A percentile compares a stretch with the other conserved stretches of the same genome.
phyloP scores from a whole-genome alignment of 2,329 filamentous ascomycete genomes.

The Tolypocladium ovalisporum region DNA sequence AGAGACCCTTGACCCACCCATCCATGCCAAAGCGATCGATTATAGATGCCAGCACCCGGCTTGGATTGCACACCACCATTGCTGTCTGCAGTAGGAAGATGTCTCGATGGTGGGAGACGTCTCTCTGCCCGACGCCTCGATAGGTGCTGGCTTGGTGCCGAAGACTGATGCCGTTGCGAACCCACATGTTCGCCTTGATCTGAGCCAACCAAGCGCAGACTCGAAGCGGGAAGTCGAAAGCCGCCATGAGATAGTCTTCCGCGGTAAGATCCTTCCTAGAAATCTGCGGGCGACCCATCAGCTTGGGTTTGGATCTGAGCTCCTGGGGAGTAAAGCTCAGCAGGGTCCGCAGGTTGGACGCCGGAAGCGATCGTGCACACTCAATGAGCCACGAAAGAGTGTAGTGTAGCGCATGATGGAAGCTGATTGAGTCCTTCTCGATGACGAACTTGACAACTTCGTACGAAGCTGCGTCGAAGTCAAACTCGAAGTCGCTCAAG shows the following conservation, averaged over 20 bases:
- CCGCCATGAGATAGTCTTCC: conserved; percentile 73
- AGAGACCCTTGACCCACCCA: conserved; percentile 77
- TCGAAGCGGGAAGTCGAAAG: conserved; percentile 86
- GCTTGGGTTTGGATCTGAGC: conserved; percentile 52
- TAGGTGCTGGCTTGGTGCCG: conserved; percentile 93
- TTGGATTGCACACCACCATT: conserved; percentile 74
- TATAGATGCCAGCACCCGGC: conserved; percentile 75
- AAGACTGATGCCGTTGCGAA: conserved; percentile 90
- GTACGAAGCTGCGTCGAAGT: conserved; percentile 44
- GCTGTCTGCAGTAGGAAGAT: conserved; percentile 90
- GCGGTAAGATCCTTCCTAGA: conserved; percentile 46
- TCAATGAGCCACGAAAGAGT: conserved; percentile 94
- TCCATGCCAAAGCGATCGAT: conserved; percentile 86
- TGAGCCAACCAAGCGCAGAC: conserved; percentile 95
- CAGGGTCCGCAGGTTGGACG: conserved; percentile 54
- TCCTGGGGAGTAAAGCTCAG: conserved; percentile 63
- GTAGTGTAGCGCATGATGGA: conserved; percentile 94
- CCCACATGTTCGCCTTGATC: conserved; percentile 98
- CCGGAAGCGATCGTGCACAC: conserved; percentile 65
- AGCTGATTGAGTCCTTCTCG: conserved; percentile 84
- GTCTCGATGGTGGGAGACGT: conserved; percentile 89
- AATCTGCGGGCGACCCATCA: conserved; percentile 49
- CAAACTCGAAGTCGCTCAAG: conserved; percentile 70
- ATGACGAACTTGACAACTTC: conserved; percentile 78
- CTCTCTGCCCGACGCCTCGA: conserved; percentile 75